Evolutionary conservation across 2,329 filamentous ascomycete genomes (phyloP).

Genomic region (Stemphylium lycopersici): DNA sequence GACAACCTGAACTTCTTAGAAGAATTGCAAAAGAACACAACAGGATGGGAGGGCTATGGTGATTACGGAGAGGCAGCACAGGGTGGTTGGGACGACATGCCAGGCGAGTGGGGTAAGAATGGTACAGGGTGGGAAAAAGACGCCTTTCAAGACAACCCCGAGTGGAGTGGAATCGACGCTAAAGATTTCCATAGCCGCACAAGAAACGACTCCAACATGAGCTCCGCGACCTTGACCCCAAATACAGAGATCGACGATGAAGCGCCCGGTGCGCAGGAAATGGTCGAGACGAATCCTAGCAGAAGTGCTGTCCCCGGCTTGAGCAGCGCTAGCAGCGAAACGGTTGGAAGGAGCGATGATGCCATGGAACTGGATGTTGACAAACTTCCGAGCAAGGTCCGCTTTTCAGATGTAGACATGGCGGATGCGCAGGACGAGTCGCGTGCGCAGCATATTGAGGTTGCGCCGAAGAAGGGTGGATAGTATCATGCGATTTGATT

Average conservation of each 20-base stretch:
- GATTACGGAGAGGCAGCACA: conserved; percentile 9
- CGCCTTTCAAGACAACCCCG: conserved; percentile 21
- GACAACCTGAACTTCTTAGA: conserved; percentile 53
- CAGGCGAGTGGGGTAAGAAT: neutral
- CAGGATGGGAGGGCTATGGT: conserved; percentile 21
- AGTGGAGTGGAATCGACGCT: conserved; percentile 30
- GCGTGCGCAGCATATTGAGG: conserved; percentile 31
- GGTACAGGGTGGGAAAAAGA: conserved; percentile 26
- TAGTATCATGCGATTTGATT: neutral
- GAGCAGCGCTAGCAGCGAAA: conserved; percentile 33
- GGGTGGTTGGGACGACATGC: neutral
- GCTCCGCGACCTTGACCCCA: conserved; percentile 43
- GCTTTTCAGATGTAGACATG: conserved; percentile 34
- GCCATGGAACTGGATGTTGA: conserved; percentile 27
- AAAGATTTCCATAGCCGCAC: conserved; percentile 23
- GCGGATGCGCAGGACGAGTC: conserved; percentile 22
- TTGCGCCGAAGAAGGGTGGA: conserved; percentile 33
- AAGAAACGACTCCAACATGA: conserved; percentile 24
- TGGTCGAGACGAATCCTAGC: conserved; percentile 35
- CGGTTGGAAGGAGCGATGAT: conserved; percentile 24
- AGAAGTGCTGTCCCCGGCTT: conserved; percentile 20
- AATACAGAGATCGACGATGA: conserved; percentile 41
- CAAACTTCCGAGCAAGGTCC: conserved; percentile 13
- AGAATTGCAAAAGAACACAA: conserved; percentile 30
- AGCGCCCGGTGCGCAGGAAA: conserved; percentile 25